Percentiles rank a stretch among this genome's conserved stretches.
Conservation (phyloP, 768 basidiomycete genomes). For the Calocybe gangraenosa region DNA sequence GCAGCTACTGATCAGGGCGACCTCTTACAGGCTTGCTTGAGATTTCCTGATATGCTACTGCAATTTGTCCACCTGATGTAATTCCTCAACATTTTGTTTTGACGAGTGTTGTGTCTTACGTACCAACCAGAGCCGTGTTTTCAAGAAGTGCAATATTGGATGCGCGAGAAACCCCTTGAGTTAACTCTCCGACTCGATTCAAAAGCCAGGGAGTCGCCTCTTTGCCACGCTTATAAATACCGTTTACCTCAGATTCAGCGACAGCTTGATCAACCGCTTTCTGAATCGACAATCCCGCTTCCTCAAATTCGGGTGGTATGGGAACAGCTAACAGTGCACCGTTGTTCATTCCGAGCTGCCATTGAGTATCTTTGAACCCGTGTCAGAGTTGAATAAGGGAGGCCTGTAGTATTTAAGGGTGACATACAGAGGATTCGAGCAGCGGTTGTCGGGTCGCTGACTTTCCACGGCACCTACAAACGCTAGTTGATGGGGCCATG, state of each 20-base stretch:
- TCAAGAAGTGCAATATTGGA: constrained; percentile 76
- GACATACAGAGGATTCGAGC: constrained; percentile 67
- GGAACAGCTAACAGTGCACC: constrained; percentile 86
- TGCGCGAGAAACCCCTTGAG: constrained; percentile 65
- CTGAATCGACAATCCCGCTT: constrained; percentile 66
- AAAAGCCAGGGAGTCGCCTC: constrained; percentile 95
- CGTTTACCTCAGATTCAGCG: constrained; percentile 74
- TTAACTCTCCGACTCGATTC: constrained; percentile 76
- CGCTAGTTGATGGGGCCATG: constrained; percentile 43
- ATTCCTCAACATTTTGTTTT: background rate
- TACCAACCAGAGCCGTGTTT: constrained; percentile 84
- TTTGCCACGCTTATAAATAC: constrained; percentile 77
- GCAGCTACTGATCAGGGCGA: constrained; percentile 5
- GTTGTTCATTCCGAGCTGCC: constrained; percentile 66
- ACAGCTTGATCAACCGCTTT: constrained; percentile 81
- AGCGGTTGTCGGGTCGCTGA: constrained; percentile 57
- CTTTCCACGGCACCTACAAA: constrained; percentile 51
- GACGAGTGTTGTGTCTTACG: constrained; percentile 14
- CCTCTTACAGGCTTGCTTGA: constrained; percentile 29
- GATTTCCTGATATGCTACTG: constrained; percentile 60
- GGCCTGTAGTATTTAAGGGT: background rate
- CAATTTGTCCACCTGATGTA: constrained; percentile 69
- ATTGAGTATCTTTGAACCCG: constrained; percentile 52
- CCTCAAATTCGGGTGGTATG: constrained; percentile 76
- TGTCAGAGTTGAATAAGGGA: background rate